Evolutionary conservation across 2,329 filamentous ascomycete species (phyloP), one percentile per base, ranked within the genome.

Genomic region (Pezicula neosporulosa): DNA sequence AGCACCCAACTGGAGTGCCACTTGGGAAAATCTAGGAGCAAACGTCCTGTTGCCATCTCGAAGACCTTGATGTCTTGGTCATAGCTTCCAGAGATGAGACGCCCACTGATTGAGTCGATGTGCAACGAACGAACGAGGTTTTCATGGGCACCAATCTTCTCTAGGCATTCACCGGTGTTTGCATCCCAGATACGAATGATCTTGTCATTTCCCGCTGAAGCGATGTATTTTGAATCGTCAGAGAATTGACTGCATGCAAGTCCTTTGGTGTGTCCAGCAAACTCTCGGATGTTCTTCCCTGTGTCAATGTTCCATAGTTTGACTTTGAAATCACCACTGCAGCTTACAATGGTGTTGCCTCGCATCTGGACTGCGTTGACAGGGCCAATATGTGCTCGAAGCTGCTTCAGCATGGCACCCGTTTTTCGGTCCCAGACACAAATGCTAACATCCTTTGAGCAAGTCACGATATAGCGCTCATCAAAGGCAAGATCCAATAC

Each of bases 1-100:
- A 99, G 74, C 64, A 99, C 95, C 94, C 94, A 99, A 70, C 90
- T 96, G 10, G 87, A 87, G 52, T 96, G 96, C 91, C 92, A 97
- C 60, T 89, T 85, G n/a, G 91, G 89, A 63, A 97, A 93, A 61
- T 91, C 86, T 56, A 95, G 82, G 54, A 93, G 80, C 60, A 90
- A 79, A 44, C 85, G 75, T 33, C 92, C 93, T 3, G 86, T 87
- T 57, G 86, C 83, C 72, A 94, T 87, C 67, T 97, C 89, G 70
- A 91, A 97, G 1, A 97, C 90, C 67, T 95, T 96, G 67, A 99
- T 92, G 62, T 93, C 92, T 62, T 90, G 89, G 67, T 99, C 94
- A 68, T 99, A 99, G 66, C 88, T 94, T 16, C 90, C 94, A 59
- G 89, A 96, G 53, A 99, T 81, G 28, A 99, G 84, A 45, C 94